Evolutionary conservation across 345 rosid species (phyloP).

Genomic region (Microthlaspi erraticum): DNA sequence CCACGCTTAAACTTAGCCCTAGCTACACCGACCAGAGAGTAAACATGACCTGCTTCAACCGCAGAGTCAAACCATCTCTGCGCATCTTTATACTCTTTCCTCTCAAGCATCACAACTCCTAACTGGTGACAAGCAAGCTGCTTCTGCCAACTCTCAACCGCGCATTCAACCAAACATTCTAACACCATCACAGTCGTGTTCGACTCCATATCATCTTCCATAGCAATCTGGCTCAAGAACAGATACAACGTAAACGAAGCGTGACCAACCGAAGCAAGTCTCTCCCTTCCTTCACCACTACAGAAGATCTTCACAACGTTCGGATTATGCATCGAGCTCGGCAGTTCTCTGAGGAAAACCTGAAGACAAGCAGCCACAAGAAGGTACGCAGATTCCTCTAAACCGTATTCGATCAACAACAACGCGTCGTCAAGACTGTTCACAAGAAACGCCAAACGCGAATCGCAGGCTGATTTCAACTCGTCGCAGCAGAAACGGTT

Average conservation of each 20-base stretch:
- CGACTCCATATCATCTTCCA: constrained; percentile 79
- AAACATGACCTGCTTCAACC: constrained; percentile 63
- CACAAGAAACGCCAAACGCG: constrained; percentile 63
- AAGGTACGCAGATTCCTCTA: constrained; percentile 69
- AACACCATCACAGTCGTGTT: constrained; percentile 79
- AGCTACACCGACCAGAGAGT: constrained; percentile 69
- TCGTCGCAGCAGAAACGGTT: constrained; percentile 79
- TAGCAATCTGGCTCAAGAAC: constrained; percentile 70
- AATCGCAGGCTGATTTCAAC: constrained; percentile 73
- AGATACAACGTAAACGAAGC: constrained; percentile 68
- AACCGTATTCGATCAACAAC: constrained; percentile 69
- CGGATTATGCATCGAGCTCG: constrained; percentile 59
- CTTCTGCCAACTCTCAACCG: constrained; percentile 67
- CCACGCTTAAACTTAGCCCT: constrained; percentile 78
- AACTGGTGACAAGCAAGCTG: constrained; percentile 75
- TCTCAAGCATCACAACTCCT: constrained; percentile 81
- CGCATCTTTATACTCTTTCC: constrained; percentile 83
- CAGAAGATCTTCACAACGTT: constrained; percentile 61
- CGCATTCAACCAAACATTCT: constrained; percentile 70
- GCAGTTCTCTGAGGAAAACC: constrained; percentile 73
- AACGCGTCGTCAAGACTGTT: constrained; percentile 56
- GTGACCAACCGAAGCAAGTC: constrained; percentile 61
- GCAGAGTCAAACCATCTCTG: constrained; percentile 73
- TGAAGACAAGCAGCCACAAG: constrained; percentile 85
- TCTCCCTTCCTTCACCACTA: constrained; percentile 60